phyloP scores from a whole-genome alignment of 139 green algal genomes.

The Bryopsis sp. region DNA sequence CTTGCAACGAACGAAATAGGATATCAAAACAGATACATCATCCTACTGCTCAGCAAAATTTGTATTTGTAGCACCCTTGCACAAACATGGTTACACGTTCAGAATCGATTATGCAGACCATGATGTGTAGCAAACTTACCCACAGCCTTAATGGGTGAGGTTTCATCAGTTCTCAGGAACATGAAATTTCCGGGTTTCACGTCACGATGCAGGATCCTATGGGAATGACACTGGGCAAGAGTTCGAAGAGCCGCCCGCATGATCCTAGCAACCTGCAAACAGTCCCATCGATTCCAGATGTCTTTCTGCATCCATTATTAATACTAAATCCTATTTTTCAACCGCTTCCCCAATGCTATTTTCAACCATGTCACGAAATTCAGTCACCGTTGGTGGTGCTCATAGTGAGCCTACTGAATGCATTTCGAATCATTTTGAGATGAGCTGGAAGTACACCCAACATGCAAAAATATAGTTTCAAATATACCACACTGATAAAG shows the following conservation, averaged over 20 bases:
- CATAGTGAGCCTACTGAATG: not conserved
- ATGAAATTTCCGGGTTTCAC: constrained; percentile 90
- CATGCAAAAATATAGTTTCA: too few species aligned
- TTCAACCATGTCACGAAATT: not conserved
- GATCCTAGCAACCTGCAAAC: constrained; percentile 51
- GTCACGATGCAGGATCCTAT: constrained; percentile 74
- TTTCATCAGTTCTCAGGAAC: constrained; percentile 54
- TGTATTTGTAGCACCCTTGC: too few species aligned
- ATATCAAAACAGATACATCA: not conserved
- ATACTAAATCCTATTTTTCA: not conserved
- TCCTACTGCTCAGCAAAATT: too few species aligned
- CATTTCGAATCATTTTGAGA: not conserved
- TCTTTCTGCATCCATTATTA: not conserved
- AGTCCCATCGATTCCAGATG: not conserved
- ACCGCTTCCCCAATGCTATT: not conserved
- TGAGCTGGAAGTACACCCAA: too few species aligned
- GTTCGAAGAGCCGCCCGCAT: constrained; percentile 66
- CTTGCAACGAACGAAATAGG: not conserved
- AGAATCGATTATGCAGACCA: too few species aligned
- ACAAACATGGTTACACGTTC: too few species aligned
- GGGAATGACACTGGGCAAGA: constrained; percentile 57
- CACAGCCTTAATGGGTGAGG: constrained; percentile 79
- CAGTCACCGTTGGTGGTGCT: not conserved
- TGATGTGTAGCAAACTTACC: constrained; percentile 31
- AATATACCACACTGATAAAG: too few species aligned